Conservation (phyloP, 192 early-diverging fungal genomes). For the Allomyces javanicus region DNA sequence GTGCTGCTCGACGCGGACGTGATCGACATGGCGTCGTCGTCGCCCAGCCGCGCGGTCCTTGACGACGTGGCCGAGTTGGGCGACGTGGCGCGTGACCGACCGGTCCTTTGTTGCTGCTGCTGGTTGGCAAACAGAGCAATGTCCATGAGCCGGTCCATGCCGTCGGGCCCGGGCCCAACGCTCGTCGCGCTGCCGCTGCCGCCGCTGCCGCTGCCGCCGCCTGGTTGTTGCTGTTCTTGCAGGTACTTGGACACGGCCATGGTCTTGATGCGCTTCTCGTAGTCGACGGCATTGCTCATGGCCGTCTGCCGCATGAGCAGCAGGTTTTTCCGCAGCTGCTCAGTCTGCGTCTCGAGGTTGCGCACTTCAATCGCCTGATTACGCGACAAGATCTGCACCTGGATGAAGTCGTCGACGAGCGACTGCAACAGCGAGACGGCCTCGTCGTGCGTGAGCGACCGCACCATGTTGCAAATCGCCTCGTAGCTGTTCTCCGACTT, state of each 20-base stretch:
- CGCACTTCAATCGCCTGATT: constrained; percentile 18
- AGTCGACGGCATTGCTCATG: constrained; percentile 20
- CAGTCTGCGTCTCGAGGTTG: constrained; percentile 26
- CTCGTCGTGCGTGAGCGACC: constrained; percentile 25
- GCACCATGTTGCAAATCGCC: constrained; percentile 22
- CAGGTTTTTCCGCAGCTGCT: constrained; percentile 28
- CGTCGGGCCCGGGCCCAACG: not conserved
- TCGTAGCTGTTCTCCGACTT: constrained; percentile 20
- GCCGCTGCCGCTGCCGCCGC: not conserved
- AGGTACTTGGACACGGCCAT: not conserved
- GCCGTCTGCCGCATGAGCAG: constrained; percentile 38
- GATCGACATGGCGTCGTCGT: constrained; percentile 1
- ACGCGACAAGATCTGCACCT: constrained; percentile 23
- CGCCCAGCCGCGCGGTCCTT: not conserved
- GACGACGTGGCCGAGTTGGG: not conserved
- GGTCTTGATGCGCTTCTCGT: constrained; percentile 20
- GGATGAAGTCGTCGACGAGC: constrained; percentile 32
- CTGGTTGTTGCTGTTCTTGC: not conserved
- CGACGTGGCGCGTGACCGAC: not conserved
- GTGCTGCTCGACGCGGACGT: not conserved
- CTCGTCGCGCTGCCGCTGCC: not conserved
- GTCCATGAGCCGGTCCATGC: not conserved
- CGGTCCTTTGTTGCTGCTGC: too few species aligned
- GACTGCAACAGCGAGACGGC: constrained; percentile 27
- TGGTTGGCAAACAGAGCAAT: too few species aligned